These are phyloP conservation scores for Aureobasidium zeae DNA, from an alignment of 2,329 filamentous ascomycete species.

Conservation along the genomic window DNA sequence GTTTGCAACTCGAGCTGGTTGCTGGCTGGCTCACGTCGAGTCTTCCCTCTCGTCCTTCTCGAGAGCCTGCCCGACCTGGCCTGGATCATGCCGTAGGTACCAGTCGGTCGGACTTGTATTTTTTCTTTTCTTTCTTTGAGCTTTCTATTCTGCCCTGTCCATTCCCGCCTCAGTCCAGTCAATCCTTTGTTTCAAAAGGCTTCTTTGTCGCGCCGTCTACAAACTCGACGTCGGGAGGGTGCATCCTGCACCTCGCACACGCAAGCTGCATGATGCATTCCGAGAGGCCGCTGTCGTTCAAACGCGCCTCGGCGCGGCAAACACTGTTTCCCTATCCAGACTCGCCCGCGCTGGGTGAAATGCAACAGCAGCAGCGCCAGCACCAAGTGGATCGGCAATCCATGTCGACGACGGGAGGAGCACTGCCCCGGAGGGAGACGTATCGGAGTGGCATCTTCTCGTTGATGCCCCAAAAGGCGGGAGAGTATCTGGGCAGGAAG, in stretches of 20 bases:
- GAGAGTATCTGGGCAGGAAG: constrained; percentile 1
- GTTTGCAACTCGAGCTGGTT: constrained; percentile 9
- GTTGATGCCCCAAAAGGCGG: constrained; percentile 7
- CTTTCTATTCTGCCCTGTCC: background rate
- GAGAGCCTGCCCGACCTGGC: background rate
- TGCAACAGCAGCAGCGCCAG: too few relatives aligned
- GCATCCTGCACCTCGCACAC: constrained; percentile 9
- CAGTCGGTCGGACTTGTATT: constrained; percentile 1
- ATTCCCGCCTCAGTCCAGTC: background rate
- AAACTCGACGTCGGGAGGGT: constrained; percentile 1
- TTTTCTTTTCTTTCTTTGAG: background rate
- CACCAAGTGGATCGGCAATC: constrained; percentile 12
- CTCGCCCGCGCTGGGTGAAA: constrained; percentile 10
- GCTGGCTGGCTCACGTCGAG: background rate
- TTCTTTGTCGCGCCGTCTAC: constrained; percentile 7
- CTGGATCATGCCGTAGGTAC: background rate
- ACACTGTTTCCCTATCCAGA: constrained; percentile 14
- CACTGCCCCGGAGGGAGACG: constrained; percentile 3
- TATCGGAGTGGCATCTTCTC: constrained; percentile 9
- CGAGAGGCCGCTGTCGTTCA: constrained; percentile 13
- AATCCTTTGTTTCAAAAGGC: constrained; percentile 2
- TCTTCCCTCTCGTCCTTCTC: background rate
- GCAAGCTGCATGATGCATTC: constrained; percentile 8
- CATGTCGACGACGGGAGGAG: constrained; percentile 14
- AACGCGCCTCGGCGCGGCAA: constrained; percentile 11